Base-by-base conservation (phyloP, 371 early-diverging fungal genomes). In the Apophysomyces trapeziformis region DNA sequence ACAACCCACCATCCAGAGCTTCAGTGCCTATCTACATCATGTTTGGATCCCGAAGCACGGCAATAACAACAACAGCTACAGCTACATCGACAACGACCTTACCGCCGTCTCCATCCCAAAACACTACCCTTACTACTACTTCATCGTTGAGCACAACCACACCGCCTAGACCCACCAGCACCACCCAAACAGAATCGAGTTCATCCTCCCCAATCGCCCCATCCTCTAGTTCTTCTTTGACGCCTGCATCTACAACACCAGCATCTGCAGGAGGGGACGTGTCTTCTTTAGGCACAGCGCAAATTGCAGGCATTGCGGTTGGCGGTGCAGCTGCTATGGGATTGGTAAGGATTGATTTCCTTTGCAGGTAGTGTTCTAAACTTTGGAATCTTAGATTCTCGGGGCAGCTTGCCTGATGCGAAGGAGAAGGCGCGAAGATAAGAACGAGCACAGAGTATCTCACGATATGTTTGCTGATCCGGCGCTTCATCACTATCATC, bases 1-100 rank as follows among this genome's bases (percentile, higher is more conserved):
- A 62, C 36, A 63, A 32, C 12, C 63, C 63, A 32, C 39, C 56
- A 12, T 16, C 59, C 14, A 21, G 43, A 4, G 44, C 66, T 36
- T 16, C 36, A 8, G 45, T 62, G n/a, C 38, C 56, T 18, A 54
- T 56, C 56, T 38, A 57, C 56, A 18, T 63, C 21, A 50, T 50
- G 21, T 11, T 21, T 50, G 54, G 54, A 21, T 50, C 54, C n/a
- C 16, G 21, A 16, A 50, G 21, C 21, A 50, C 21, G 7, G 21
- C 21, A 5, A 21, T 50, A 8, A 5, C 54, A 6, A 18, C 54
- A n/a, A 16, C 12, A 63, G 16, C 47, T 1, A 0, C 21, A 8
- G 54, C 21, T 21, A n/a, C 54, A 16, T 18, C 13, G 13, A 45
- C 46, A 45, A 12, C 46, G 16, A 45, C 46, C 6, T 7, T 18